Percentiles rank a stretch among this genome's conserved stretches.
Evolutionary conservation across 2,329 filamentous ascomycete genomes (phyloP).

Genomic region (Penicillium griseofulvum): DNA sequence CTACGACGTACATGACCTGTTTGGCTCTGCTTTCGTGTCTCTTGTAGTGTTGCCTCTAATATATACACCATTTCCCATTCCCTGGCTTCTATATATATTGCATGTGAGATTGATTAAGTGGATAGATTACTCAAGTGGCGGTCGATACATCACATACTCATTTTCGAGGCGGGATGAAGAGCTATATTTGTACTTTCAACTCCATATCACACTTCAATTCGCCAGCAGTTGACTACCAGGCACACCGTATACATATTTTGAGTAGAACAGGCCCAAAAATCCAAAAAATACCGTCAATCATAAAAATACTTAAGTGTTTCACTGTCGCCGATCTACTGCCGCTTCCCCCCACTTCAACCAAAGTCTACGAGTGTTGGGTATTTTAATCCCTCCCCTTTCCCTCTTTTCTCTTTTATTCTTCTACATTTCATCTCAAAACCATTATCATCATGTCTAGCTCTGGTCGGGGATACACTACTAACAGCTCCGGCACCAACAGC

Average conservation of each 20-base stretch:
- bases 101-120: neutral
- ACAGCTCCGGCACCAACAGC: slow-evolving; percentile 58
- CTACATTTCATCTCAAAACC: neutral
- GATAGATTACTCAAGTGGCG: no score
- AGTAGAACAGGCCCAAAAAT: neutral
- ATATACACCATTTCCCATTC: neutral
- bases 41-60: neutral
- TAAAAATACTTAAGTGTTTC: no score
- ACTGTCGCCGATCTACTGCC: no score
- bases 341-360: no score
- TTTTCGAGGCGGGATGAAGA: neutral
- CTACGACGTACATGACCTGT: neutral
- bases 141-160: neutral
- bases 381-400: no score
- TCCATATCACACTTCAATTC: neutral
- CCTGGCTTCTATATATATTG: neutral
- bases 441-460: slow-evolving; percentile 19
- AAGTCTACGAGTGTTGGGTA: no score
- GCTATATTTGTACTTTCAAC: neutral
- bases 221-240: neutral
- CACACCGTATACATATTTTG: neutral
- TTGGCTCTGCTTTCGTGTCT: neutral
- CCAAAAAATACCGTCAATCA: neutral
- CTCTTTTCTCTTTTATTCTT: neutral
- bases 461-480: slow-evolving; percentile 39